These are phyloP conservation scores for Graphium sp. DNA, from an alignment of 2,329 filamentous ascomycete species.

Conservation along the genomic window DNA sequence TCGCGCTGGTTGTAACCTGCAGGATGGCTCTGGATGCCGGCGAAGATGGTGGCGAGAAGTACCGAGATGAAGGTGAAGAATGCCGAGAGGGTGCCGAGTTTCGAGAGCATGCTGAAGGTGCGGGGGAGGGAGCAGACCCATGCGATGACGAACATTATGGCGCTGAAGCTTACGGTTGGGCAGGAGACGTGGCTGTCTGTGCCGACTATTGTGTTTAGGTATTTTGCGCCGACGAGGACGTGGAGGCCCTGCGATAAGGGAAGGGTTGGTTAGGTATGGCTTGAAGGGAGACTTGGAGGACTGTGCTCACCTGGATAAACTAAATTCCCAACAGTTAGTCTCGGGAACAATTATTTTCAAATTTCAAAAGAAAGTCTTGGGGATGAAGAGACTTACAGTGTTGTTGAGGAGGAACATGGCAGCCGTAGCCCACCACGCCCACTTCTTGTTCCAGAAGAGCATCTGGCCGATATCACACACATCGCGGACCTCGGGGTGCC, in stretches of 20 bases:
- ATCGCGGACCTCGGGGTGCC: conserved; percentile 81
- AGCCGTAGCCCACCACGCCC: conserved; percentile 53
- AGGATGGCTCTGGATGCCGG: conserved; percentile 59
- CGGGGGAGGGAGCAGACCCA: conserved; percentile 69
- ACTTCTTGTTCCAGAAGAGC: conserved; percentile 72
- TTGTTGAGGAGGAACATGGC: conserved; percentile 91
- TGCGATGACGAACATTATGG: conserved; percentile 58
- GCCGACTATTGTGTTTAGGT: conserved; percentile 74
- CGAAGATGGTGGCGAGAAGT: conserved; percentile 67
- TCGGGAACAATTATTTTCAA: too few relatives aligned
- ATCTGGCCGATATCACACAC: conserved; percentile 93
- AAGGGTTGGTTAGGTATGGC: too few relatives aligned
- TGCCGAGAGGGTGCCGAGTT: conserved; percentile 63
- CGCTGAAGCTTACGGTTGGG: conserved; percentile 68
- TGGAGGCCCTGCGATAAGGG: conserved; percentile 73
- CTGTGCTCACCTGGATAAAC: too few relatives aligned
- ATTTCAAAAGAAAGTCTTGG: too few relatives aligned
- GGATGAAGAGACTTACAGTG: too few relatives aligned
- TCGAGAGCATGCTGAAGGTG: conserved; percentile 68
- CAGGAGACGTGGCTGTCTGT: conserved; percentile 41
- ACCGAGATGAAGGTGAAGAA: conserved; percentile 85
- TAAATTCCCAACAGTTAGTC: too few relatives aligned
- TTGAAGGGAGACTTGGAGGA: too few relatives aligned
- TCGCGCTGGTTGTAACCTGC: too few relatives aligned
- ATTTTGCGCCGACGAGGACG: conserved; percentile 70